Base-by-base conservation (phyloP, 371 early-diverging fungal species). In the Zychaea mexicana region DNA sequence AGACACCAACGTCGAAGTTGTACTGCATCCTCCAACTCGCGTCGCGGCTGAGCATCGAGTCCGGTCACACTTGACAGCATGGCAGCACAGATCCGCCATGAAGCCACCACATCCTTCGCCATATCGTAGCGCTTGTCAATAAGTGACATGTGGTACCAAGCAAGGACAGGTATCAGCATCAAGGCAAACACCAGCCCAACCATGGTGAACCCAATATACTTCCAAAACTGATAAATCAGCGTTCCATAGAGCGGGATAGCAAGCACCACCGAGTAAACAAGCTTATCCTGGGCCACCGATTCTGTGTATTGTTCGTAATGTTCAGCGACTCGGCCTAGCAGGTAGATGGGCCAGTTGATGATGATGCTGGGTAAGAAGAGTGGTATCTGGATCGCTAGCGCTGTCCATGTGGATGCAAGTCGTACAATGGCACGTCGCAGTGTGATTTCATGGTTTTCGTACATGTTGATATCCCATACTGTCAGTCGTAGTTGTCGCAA, bases 281-380 rank as follows among this genome's bases (percentile, higher is more conserved):
- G 67, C 54, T 86, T 86, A 49, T 79, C 79, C 59, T 86, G 87
- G 2, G 87, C 74, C 2, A 75, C 77, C 0, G 79, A 79, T 63
- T 86, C 87, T 13, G 80, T 79, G 52, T 84, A 78, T 28, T 67
- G 65, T 63, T 86, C 87, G 36, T 66, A 78, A 12, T 69, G 71
- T 30, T 81, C 81, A 55, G 77, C 73, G 9, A 78, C 9, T 24
- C 68, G 71, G 28, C 79, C 84, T 10, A 85, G 36, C 15, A 79
- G 45, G 53, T 83, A 86, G 2, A 86, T 74, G 0, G 87, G 87
- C 13, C 73, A 78, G 54, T 85, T 84, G 64, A 86, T 76, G 42
- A 80, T 66, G 17, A 85, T 69, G 53, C 82, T 84, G 9, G 87
- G 87, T 61, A 86, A 65, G 61, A 83, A 84, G 27, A 86, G 61